Evolutionary conservation across 1,139 yeast species (phyloP).

Genomic region (Candida anutae): DNA sequence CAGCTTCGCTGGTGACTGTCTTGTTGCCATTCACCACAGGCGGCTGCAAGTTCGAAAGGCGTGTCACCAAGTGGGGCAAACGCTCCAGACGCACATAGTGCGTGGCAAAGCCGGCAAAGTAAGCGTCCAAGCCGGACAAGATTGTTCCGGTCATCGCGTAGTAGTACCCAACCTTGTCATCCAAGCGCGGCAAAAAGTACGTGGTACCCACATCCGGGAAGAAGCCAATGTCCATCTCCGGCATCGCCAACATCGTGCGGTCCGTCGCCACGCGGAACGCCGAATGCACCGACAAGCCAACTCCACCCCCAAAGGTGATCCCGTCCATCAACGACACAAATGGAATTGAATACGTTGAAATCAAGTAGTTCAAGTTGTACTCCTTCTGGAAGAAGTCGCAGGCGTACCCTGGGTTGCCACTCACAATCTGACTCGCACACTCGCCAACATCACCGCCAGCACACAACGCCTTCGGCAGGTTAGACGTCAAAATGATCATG

Average conservation of each 20-base stretch:
- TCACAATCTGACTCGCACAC: slow-evolving; percentile 47
- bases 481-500: slow-evolving; percentile 62
- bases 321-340: slow-evolving; percentile 82
- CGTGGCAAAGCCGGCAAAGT: slow-evolving; percentile 80
- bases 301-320: slow-evolving; percentile 98
- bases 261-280: slow-evolving; percentile 93
- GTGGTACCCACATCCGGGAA: slow-evolving; percentile 96
- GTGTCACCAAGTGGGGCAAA: slow-evolving; percentile 51
- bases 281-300: slow-evolving; percentile 86
- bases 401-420: slow-evolving; percentile 46
- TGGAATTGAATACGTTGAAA: slow-evolving; percentile 81
- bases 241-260: slow-evolving; percentile 89
- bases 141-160: slow-evolving; percentile 82
- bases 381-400: slow-evolving; percentile 69
- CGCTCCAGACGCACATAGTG: slow-evolving; percentile 72
- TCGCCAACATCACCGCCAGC: slow-evolving; percentile 95
- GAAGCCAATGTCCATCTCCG: slow-evolving; percentile 95
- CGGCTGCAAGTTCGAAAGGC: slow-evolving; percentile 55
- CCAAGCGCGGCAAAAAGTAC: slow-evolving; percentile 77
- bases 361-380: slow-evolving; percentile 70
- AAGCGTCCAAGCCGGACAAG: slow-evolving; percentile 69
- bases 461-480: slow-evolving; percentile 58
- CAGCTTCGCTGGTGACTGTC: slow-evolving; percentile 17
- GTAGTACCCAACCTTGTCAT: slow-evolving; percentile 77
- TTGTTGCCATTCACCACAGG: slow-evolving; percentile 24